These are phyloP conservation scores for Hyaloscypha hepaticicola DNA, from an alignment of 495 filamentous ascomycete species.

Conservation along the genomic window DNA sequence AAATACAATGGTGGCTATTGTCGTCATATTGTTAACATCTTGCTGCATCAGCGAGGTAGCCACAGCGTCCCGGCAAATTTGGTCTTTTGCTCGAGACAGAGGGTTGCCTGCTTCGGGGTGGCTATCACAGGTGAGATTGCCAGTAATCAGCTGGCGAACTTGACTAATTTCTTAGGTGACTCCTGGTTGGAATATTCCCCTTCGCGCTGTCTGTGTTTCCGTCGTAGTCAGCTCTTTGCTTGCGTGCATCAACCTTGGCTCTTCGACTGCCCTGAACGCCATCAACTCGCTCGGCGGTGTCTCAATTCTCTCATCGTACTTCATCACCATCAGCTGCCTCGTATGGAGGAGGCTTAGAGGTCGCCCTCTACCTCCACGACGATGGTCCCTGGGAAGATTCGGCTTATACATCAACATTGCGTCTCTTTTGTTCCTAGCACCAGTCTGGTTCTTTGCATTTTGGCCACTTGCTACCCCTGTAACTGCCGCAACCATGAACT, in stretches of 20 bases:
- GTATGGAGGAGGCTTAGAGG: constrained; percentile 33
- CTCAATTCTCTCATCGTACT: constrained; percentile 44
- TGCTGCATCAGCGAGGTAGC: constrained; percentile 50
- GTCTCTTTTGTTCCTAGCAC: constrained; percentile 34
- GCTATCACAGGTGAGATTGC: constrained; percentile 13
- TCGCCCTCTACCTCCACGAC: constrained; percentile 38
- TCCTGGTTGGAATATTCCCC: constrained; percentile 47
- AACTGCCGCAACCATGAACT: constrained; percentile 44
- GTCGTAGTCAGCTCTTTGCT: constrained; percentile 50
- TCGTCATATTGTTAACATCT: constrained; percentile 46
- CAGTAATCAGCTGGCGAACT: neutral
- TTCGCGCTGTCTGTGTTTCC: constrained; percentile 49
- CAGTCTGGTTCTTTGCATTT: constrained; percentile 41
- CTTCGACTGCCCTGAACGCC: constrained; percentile 51
- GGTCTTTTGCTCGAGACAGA: constrained; percentile 52
- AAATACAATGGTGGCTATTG: constrained; percentile 45
- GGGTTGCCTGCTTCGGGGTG: constrained; percentile 29
- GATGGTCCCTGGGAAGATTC: constrained; percentile 42
- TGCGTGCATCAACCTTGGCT: constrained; percentile 59
- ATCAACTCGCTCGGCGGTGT: constrained; percentile 48
- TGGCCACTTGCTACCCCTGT: constrained; percentile 39
- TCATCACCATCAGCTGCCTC: constrained; percentile 41
- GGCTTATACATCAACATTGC: constrained; percentile 38
- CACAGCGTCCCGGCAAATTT: constrained; percentile 52
- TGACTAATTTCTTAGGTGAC: constrained; percentile 4